Evolutionary conservation across 2,329 filamentous ascomycete species (phyloP).

Genomic region (Fusarium circinatum): DNA sequence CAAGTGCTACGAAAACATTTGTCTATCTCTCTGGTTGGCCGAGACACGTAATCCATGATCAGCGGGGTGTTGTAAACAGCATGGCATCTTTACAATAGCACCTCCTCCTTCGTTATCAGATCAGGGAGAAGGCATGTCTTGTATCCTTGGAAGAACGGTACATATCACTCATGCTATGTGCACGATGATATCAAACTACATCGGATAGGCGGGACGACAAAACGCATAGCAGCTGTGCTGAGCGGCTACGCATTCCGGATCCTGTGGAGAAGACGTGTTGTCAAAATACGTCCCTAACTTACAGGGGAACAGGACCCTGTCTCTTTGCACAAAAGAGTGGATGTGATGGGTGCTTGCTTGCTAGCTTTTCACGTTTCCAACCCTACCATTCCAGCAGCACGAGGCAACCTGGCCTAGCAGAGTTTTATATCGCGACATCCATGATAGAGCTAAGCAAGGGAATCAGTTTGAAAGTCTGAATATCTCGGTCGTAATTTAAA

Average conservation of each 20-base stretch:
- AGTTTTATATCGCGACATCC: conserved; percentile 15
- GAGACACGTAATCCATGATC: conserved; percentile 26
- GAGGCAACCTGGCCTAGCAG: conserved; percentile 5
- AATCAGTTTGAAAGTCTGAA: background rate
- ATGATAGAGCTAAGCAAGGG: conserved; percentile 2
- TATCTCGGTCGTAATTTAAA: conserved; percentile 25
- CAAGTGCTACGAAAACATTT: background rate
- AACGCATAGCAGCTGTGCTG: conserved; percentile 1
- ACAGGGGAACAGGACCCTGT: background rate
- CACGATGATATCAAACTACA: background rate
- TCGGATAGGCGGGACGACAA: conserved; percentile 8
- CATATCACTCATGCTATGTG: conserved; percentile 27
- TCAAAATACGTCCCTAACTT: background rate
- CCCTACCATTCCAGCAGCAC: background rate
- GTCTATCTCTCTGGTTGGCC: background rate
- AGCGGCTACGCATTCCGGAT: conserved; percentile 5
- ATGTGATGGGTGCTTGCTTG: conserved; percentile 2
- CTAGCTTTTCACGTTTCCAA: conserved; percentile 1
- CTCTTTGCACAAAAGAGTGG: background rate
- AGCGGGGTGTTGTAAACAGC: background rate
- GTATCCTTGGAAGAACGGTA: background rate
- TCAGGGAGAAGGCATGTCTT: background rate
- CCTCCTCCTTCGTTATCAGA: background rate
- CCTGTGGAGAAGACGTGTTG: background rate
- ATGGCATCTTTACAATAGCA: background rate